Evolutionary conservation across 2,329 filamentous ascomycete genomes (phyloP).

Genomic region (Cladosporium sp.): DNA sequence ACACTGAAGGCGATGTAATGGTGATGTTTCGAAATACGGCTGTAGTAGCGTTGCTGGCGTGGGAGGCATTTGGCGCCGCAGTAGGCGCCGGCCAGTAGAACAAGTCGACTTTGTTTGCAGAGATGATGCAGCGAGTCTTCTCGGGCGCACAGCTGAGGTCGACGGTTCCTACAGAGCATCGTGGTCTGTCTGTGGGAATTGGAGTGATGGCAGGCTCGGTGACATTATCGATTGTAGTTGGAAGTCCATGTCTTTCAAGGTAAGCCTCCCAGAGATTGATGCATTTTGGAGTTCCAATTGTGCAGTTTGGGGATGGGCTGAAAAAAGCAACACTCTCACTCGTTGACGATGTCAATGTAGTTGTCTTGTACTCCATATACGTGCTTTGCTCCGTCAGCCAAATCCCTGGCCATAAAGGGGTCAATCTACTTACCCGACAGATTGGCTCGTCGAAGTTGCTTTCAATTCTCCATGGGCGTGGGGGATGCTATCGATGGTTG

Average conservation of each 20-base stretch:
- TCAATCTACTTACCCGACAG: neutral
- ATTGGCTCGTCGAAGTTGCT: slow-evolving; percentile 4
- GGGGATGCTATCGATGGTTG: slow-evolving; percentile 11
- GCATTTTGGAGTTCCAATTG: slow-evolving; percentile 4
- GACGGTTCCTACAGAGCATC: slow-evolving; percentile 1
- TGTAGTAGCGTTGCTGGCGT: neutral
- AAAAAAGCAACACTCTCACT: neutral
- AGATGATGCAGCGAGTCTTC: neutral
- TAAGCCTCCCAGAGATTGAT: slow-evolving; percentile 6
- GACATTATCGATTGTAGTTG: neutral
- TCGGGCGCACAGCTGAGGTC: neutral
- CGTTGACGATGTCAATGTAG: neutral
- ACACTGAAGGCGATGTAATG: slow-evolving; percentile 10
- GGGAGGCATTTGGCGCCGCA: neutral
- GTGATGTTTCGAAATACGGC: slow-evolving; percentile 5
- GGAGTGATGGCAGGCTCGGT: slow-evolving; percentile 11
- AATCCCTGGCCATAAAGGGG: neutral
- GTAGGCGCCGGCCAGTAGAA: slow-evolving; percentile 9
- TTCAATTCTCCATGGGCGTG: slow-evolving; percentile 1
- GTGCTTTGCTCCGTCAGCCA: neutral
- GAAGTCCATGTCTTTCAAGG: slow-evolving; percentile 4
- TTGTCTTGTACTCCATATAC: neutral
- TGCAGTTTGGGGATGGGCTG: slow-evolving; percentile 3
- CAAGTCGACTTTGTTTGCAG: slow-evolving; percentile 3
- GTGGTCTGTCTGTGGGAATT: slow-evolving; percentile 4